Base-by-base conservation (phyloP, 257 asterid species). In the Dorcoceras hygrometricum region DNA sequence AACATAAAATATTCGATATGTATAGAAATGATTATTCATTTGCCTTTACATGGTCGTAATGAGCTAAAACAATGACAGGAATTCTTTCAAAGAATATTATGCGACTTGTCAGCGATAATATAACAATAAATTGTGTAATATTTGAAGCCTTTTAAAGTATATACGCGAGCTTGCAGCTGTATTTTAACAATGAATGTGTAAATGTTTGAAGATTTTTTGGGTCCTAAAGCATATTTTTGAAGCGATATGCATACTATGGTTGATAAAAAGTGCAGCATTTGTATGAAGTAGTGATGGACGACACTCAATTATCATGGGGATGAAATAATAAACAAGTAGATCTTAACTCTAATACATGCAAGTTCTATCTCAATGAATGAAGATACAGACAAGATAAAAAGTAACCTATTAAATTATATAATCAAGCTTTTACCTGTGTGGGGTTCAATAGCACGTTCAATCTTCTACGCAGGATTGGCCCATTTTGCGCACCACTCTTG, bases 401-500 rank as follows among this genome's bases (percentile, higher is more conserved):
- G 19, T 28, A 28, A 59, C 46, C 50, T 23, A 68, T 57, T 53
- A 29, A 32, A 59, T 48, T 53, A 29, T 27, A 59, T 55, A 57
- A 50, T 27, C 66, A 75, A 58, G 68, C 60, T 23, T 63, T 62
- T 78, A 87, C 96, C 96, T 89, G 96, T 61, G 83, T 81, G 71
- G 96, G 96, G 67, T 89, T 89, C 79, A 87, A 76, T 67, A 89
- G 81, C 90, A 83, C 80, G 78, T 85, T 87, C 80, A 89, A 75
- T 75, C 90, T 81, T 75, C 93, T 81, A 39, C 82, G 79, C 70
- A 89, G 85, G 73, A 83, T 62, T 69, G 80, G 85, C 71, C 96
- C 96, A 62, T 83, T 89, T 75, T 83, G 92, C 16, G 90, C 92
- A 66, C 96, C 96, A 76, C 96, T 89, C 80, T 82, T 89, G 59